phyloP scores from a whole-genome alignment of 345 rosid species.

The Acer campestre region DNA sequence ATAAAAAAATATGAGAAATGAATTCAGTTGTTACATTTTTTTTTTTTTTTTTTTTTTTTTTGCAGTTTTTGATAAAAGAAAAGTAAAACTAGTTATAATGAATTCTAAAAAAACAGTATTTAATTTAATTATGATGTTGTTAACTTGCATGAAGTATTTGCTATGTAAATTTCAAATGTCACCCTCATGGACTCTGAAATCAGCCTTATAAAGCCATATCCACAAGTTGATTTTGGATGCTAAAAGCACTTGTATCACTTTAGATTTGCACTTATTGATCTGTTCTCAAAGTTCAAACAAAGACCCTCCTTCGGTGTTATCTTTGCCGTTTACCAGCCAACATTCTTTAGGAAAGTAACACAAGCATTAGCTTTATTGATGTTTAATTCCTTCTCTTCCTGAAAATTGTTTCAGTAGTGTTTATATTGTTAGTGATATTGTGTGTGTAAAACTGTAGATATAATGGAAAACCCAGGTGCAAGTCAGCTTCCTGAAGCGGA shows the following conservation, averaged over 20 bases:
- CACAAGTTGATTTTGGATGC: neutral
- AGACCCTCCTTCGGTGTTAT: neutral
- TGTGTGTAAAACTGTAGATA: slow-evolving; percentile 24
- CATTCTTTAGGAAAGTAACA: neutral
- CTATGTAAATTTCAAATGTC: neutral
- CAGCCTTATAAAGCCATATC: neutral
- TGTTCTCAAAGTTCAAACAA: neutral
- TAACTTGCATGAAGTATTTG: neutral
- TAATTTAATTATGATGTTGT: neutral
- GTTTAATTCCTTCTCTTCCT: neutral
- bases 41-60: neutral
- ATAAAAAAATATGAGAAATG: too few species aligned
- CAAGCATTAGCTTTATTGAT: neutral
- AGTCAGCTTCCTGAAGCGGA: slow-evolving; percentile 90
- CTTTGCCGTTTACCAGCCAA: neutral
- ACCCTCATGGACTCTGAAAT: neutral
- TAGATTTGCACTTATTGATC: neutral
- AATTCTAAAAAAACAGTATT: too few species aligned
- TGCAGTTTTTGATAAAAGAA: neutral
- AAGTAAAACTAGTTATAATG: neutral
- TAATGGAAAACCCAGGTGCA: slow-evolving; percentile 63
- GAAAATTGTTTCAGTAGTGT: neutral
- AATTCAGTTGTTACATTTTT: neutral
- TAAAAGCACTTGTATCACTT: neutral
- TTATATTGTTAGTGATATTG: neutral